A percentile compares a stretch with the other conserved stretches of the same genome.
phyloP scores from a whole-genome alignment of 2,329 filamentous ascomycete species.

The Mariannaea sp. region DNA sequence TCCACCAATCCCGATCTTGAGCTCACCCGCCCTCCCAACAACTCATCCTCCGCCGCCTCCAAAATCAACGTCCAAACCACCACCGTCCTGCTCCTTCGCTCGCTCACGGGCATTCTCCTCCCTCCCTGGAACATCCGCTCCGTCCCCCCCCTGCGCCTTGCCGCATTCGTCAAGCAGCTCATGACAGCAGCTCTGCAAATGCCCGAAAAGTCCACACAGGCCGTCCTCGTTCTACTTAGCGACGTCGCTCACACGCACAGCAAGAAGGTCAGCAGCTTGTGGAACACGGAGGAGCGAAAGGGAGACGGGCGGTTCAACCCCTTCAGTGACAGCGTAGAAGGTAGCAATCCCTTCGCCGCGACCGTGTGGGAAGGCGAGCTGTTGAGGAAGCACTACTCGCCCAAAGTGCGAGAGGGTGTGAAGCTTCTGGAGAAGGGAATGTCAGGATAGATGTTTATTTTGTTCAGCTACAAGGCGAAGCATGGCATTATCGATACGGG shows the following conservation, averaged over 20 bases:
- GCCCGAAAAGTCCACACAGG: constrained; percentile 86
- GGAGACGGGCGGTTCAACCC: constrained; percentile 88
- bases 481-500: neutral
- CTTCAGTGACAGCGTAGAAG: constrained; percentile 74
- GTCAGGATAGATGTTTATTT: constrained; percentile 36
- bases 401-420: constrained; percentile 78
- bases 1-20: constrained; percentile 86
- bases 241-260: constrained; percentile 82
- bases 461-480: neutral
- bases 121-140: constrained; percentile 74
- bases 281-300: constrained; percentile 92
- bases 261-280: constrained; percentile 81
- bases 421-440: constrained; percentile 71
- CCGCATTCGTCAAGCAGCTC: constrained; percentile 90
- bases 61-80: constrained; percentile 96
- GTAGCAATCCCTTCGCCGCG: constrained; percentile 85
- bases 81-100: constrained; percentile 87
- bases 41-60: constrained; percentile 49
- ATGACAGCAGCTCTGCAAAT: constrained; percentile 81
- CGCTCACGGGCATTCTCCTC: constrained; percentile 79
- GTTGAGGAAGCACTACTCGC: constrained; percentile 82
- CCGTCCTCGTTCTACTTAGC: constrained; percentile 75
- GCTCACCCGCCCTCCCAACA: constrained; percentile 58
- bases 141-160: constrained; percentile 82
- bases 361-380: constrained; percentile 96